Evolutionary conservation across 2,329 filamentous ascomycete genomes (phyloP).

Genomic region (Magnaporthiopsis rhizophila): DNA sequence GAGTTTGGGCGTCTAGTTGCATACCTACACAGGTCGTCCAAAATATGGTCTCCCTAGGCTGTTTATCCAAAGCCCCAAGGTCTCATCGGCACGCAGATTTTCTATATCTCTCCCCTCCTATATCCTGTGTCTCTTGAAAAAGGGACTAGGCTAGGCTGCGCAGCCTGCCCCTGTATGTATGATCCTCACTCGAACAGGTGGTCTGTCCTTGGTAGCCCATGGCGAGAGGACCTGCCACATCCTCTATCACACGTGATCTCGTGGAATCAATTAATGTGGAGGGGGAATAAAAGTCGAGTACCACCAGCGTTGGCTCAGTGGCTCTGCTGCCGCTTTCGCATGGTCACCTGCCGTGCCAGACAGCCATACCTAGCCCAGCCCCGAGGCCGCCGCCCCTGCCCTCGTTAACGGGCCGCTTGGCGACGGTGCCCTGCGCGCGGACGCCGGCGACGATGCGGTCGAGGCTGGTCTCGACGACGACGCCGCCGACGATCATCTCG

Average conservation of each 20-base stretch:
- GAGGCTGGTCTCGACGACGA: slow-evolving; percentile 86
- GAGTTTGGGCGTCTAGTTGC: neutral
- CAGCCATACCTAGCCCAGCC: slow-evolving; percentile 47
- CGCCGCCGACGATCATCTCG: slow-evolving; percentile 93
- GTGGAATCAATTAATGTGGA: neutral
- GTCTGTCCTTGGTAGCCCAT: too few relatives aligned
- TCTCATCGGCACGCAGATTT: neutral
- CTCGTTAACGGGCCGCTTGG: slow-evolving; percentile 73
- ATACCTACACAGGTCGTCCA: neutral
- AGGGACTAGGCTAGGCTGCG: neutral
- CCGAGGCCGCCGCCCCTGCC: slow-evolving; percentile 35
- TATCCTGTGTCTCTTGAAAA: neutral
- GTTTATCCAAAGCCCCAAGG: neutral
- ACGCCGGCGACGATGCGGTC: slow-evolving; percentile 86
- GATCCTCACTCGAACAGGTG: neutral
- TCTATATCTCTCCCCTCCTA: neutral
- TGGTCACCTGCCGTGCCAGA: slow-evolving; percentile 36
- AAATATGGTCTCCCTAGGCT: too few relatives aligned
- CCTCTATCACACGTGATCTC: neutral
- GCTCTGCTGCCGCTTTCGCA: neutral
- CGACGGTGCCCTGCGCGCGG: slow-evolving; percentile 65
- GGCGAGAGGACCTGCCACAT: neutral
- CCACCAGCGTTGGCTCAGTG: neutral
- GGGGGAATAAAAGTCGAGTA: neutral
- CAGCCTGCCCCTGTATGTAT: neutral